phyloP scores from a whole-genome alignment of 2,329 filamentous ascomycete genomes.

The Neurospora crassa region DNA sequence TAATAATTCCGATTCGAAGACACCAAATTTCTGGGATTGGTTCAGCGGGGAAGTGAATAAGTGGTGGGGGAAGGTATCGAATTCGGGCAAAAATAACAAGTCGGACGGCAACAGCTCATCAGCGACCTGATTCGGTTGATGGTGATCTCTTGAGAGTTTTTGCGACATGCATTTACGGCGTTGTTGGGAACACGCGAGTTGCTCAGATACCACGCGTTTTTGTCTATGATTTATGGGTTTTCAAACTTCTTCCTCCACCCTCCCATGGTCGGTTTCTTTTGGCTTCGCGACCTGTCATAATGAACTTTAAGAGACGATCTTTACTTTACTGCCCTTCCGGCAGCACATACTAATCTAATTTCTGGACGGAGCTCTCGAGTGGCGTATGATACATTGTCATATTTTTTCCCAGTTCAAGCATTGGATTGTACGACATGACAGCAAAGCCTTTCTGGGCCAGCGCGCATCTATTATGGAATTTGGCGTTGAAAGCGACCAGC shows the following conservation, averaged over 20 bases:
- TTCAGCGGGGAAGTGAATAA: constrained; percentile 36
- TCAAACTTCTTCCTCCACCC: not conserved
- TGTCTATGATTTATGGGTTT: not conserved
- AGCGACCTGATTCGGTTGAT: not conserved
- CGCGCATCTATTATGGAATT: not conserved
- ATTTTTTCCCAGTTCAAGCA: not conserved
- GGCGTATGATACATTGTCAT: not conserved
- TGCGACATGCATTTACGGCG: not conserved
- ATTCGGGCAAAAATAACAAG: constrained; percentile 6
- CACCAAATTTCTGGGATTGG: constrained; percentile 41
- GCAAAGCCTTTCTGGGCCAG: not conserved
- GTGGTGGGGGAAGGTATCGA: constrained; percentile 35
- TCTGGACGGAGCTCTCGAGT: not conserved
- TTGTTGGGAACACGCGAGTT: not conserved
- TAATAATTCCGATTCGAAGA: constrained; percentile 19
- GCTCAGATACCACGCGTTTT: not conserved
- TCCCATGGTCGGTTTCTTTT: not conserved
- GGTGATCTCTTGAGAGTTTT: not conserved
- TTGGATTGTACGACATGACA: not conserved
- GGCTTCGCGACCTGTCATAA: not conserved
- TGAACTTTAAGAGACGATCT: not conserved
- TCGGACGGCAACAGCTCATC: not conserved
- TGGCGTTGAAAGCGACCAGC: not conserved
- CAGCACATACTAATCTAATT: not conserved
- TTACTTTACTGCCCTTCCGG: not conserved